A percentile compares a stretch with the other conserved stretches of the same genome.
Conservation (phyloP, 768 basidiomycete genomes). For the Pulveroboletus sp. region DNA sequence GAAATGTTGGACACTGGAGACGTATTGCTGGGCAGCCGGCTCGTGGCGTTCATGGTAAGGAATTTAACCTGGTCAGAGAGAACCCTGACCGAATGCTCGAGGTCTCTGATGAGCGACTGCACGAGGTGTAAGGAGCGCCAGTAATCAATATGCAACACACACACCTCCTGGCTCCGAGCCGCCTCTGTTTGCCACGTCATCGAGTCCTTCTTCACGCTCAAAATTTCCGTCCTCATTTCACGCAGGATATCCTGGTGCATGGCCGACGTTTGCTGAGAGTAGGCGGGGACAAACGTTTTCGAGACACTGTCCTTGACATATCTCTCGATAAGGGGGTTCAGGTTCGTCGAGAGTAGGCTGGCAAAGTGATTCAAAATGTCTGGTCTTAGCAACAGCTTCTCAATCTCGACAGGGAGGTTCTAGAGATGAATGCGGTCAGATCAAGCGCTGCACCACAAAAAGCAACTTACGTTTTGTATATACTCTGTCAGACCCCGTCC, state of each 20-base stretch:
- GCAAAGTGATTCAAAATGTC: constrained; percentile 78
- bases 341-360: constrained; percentile 63
- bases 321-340: constrained; percentile 76
- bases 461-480: constrained; percentile 60
- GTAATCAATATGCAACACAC: constrained; percentile 16
- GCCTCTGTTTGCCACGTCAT: constrained; percentile 80
- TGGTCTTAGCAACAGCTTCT: constrained; percentile 71
- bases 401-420: constrained; percentile 77
- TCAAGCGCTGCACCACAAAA: neutral
- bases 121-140: constrained; percentile 8
- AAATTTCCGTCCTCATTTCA: constrained; percentile 73
- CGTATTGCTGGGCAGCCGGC: constrained; percentile 32
- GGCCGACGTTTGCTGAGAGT: constrained; percentile 66
- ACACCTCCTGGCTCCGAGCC: constrained; percentile 74
- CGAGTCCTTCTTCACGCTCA: constrained; percentile 76
- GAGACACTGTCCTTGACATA: constrained; percentile 79
- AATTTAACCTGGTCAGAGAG: constrained; percentile 84
- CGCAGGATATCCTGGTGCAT: constrained; percentile 81
- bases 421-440: constrained; percentile 28
- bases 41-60: constrained; percentile 55
- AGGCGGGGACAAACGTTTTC: constrained; percentile 72
- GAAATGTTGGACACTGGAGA: constrained; percentile 32
- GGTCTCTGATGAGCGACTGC: constrained; percentile 72
- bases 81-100: constrained; percentile 73
- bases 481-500: constrained; percentile 68